A percentile compares a stretch with the other conserved stretches of the same genome.
Evolutionary conservation across 192 early-diverging fungal genomes (phyloP).

Genomic region (Coemansia sp.): DNA sequence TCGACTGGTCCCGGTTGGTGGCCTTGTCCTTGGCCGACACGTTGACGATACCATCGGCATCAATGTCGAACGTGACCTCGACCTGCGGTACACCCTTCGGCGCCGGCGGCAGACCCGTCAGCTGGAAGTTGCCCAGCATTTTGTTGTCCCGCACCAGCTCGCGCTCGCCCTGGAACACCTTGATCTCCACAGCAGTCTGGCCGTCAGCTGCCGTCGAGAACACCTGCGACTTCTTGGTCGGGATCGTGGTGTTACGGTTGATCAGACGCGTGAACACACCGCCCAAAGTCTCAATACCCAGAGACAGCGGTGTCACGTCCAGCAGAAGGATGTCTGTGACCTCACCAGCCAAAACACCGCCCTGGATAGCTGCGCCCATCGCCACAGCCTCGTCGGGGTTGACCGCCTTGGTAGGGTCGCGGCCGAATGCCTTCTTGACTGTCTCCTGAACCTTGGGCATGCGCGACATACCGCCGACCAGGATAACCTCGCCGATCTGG

Average conservation of each 20-base stretch:
- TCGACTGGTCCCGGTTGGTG: constrained; percentile 92
- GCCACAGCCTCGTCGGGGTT: constrained; percentile 99
- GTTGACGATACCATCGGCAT: constrained; percentile 99
- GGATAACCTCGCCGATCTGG: constrained; percentile 91
- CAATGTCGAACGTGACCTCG: constrained; percentile 98
- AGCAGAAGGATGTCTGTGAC: constrained; percentile 94
- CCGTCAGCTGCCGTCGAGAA: constrained; percentile 99
- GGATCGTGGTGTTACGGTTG: constrained; percentile 97
- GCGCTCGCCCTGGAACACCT: constrained; percentile 98
- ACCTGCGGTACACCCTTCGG: constrained; percentile 97
- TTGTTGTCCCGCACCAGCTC: constrained; percentile 98
- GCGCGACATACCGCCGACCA: constrained; percentile 98
- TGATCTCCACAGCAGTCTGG: constrained; percentile 96
- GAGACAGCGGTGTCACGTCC: constrained; percentile 95
- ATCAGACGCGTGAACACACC: constrained; percentile 98
- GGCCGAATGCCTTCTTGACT: constrained; percentile 85
- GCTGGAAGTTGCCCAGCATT: constrained; percentile 96
- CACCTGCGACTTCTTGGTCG: constrained; percentile 98
- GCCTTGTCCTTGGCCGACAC: constrained; percentile 96
- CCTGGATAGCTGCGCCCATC: constrained; percentile 97
- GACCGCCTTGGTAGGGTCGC: constrained; percentile 90
- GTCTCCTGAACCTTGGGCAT: constrained; percentile 95
- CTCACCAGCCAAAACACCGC: constrained; percentile 94
- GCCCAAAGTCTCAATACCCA: constrained; percentile 98
- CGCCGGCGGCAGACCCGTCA: constrained; percentile 92